phyloP scores from a whole-genome alignment of 2,329 filamentous ascomycete species.

The Onygena corvina region DNA sequence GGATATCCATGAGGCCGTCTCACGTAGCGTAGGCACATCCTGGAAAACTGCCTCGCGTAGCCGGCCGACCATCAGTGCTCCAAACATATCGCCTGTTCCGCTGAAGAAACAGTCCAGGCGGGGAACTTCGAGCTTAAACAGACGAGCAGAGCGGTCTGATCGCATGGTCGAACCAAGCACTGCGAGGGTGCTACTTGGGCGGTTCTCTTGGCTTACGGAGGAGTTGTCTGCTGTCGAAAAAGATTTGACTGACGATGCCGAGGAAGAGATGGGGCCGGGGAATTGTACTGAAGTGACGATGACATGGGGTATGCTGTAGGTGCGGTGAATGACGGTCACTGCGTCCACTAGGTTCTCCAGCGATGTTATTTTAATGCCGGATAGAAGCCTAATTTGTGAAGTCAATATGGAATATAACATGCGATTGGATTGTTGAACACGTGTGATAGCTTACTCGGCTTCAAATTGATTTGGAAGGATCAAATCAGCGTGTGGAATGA shows the following conservation, averaged over 20 bases:
- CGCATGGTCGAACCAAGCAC: conserved; percentile 64
- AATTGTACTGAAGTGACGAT: conserved; percentile 84
- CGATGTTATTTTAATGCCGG: conserved; percentile 69
- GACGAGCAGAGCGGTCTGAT: conserved; percentile 54
- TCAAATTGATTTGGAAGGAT: conserved; percentile 97
- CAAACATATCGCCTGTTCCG: conserved; percentile 97
- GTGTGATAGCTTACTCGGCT: conserved; percentile 56
- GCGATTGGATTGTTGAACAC: background rate
- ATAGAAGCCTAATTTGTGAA: conserved; percentile 52
- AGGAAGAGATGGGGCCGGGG: conserved; percentile 40
- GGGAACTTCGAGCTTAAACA: conserved; percentile 80
- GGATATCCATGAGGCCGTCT: conserved; percentile 59
- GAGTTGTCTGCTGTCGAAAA: conserved; percentile 18
- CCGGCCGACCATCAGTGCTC: conserved; percentile 74
- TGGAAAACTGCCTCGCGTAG: conserved; percentile 70
- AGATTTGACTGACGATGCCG: conserved; percentile 22
- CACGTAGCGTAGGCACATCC: conserved; percentile 39
- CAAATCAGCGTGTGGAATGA: conserved; percentile 72
- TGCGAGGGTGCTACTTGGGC: conserved; percentile 41
- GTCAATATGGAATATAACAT: background rate
- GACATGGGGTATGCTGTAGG: conserved; percentile 69
- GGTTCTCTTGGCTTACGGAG: conserved; percentile 28
- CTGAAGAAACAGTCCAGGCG: conserved; percentile 88
- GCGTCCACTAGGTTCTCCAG: conserved; percentile 60
- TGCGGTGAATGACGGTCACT: conserved; percentile 63